Evolutionary conservation across 305 asterid genomes (phyloP).

Genomic region (Rubia peregrina): DNA sequence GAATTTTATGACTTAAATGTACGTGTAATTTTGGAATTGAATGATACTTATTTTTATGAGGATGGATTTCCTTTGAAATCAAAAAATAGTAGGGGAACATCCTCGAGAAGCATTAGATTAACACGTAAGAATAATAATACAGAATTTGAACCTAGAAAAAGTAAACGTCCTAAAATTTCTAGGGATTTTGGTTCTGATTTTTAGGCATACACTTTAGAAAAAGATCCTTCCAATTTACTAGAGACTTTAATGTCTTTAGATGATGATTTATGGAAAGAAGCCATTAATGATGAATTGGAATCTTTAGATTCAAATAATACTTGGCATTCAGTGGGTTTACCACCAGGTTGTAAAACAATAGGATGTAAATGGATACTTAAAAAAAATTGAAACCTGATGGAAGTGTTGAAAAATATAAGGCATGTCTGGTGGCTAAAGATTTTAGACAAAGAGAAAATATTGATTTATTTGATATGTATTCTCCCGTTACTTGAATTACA

Average conservation of each 20-base stretch:
- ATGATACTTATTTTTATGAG: no score
- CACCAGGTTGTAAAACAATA: background rate
- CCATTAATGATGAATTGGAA: background rate
- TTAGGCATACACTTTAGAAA: no score
- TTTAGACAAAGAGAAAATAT: background rate
- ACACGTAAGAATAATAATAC: no score
- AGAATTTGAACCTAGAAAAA: no score
- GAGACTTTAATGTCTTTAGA: background rate
- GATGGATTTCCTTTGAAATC: no score
- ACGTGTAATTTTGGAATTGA: no score
- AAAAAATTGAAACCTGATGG: background rate
- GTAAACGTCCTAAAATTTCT: background rate
- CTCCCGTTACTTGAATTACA: background rate
- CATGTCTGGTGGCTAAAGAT: background rate
- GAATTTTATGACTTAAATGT: no score
- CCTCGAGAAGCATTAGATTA: no score
- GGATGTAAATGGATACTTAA: background rate
- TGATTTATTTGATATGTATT: background rate
- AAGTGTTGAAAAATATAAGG: background rate
- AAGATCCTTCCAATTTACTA: background rate
- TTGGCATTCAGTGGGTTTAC: background rate
- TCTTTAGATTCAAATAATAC: background rate
- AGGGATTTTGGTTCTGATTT: no score
- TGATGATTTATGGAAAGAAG: background rate
- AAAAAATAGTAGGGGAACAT: no score